Evolutionary conservation across 768 basidiomycete species (phyloP), one percentile per base, ranked within the genome.

Genomic region (Phlebiopsis gigantea): DNA sequence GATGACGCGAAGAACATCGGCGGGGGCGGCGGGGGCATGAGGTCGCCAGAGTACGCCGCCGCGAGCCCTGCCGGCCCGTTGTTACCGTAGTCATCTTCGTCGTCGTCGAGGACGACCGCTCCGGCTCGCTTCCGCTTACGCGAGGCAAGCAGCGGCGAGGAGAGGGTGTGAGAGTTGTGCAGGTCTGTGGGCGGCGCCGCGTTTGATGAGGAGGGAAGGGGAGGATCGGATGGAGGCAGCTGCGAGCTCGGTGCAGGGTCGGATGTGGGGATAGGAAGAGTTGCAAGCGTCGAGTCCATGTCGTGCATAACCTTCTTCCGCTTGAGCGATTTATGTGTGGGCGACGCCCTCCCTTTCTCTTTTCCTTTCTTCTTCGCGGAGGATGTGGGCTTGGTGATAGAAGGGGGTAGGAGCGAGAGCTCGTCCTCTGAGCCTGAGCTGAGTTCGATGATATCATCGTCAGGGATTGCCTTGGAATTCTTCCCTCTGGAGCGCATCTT

Each of bases 401-500:
- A 22, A 3, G 50, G 22, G 22, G 50, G 65, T 2, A 61, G 55
- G n/a, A 63, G 39, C 5, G 60, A 49, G 12, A 69, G 46, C 22
- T 70, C 70, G 19, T 72, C 69, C 5, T 72, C 69, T 1, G 67
- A 65, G 5, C 58, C 61, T 15, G 64, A 62, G 30, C 26, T 48
- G 15, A 71, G 53, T 46, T 67, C 65, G 26, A 72, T 71, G 12
- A 67, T 55, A 14, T 68, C 69, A 28, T 41, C 4, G 9, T 28
- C 56, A 19, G 31, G 22, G 5, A 22, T 30, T 19, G 44, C 53
- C 54, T 53, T 62, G 17, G 34, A 25, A 10, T 63, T 57, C 21
- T 63, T 61, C 2, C 61, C 64, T 31, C 69, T 66, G 1, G 66
- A 62, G 9, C 71, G 68, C 31, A 68, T 52, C 58, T 72, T 72